These are phyloP conservation scores for Lasiosphaeria hispida DNA, from an alignment of 495 filamentous ascomycete genomes.

Conservation along the genomic window DNA sequence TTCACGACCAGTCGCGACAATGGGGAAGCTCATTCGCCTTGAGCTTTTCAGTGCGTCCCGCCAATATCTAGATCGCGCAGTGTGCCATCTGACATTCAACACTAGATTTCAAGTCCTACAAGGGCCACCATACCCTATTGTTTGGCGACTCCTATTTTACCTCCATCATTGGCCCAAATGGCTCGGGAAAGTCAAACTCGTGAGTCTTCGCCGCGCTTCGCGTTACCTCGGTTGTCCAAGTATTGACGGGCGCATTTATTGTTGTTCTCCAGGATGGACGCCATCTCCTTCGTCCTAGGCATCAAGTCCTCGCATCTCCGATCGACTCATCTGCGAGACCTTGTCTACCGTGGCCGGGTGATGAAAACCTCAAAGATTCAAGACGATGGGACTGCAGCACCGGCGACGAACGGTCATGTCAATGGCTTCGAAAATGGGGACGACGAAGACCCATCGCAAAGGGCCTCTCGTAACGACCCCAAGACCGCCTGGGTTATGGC, in stretches of 20 bases:
- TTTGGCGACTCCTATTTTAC: conserved; percentile 99
- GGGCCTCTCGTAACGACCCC: conserved; percentile 64
- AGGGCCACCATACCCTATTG: conserved; percentile 86
- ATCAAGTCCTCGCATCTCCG: conserved; percentile 97
- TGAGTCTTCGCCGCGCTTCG: conserved; percentile 44
- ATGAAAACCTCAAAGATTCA: conserved; percentile 88
- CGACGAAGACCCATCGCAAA: conserved; percentile 56
- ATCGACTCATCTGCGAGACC: conserved; percentile 88
- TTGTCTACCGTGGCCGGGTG: conserved; percentile 94
- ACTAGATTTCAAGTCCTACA: conserved; percentile 98
- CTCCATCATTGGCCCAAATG: conserved; percentile 98
- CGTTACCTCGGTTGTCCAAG: neutral
- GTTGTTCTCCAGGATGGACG: conserved; percentile 75
- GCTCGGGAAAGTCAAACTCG: conserved; percentile 99
- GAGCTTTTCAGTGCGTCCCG: conserved; percentile 81
- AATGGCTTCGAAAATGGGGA: conserved; percentile 54
- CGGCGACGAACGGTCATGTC: conserved; percentile 53
- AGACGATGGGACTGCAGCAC: conserved; percentile 71
- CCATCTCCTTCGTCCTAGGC: conserved; percentile 97
- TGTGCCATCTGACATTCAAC: conserved; percentile 15
- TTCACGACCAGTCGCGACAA: conserved; percentile 28
- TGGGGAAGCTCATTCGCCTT: conserved; percentile 87
- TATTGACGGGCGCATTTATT: conserved; percentile 9
- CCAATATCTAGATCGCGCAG: neutral
- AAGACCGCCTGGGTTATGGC: conserved; percentile 98